Evolutionary conservation across 805 yeast species (phyloP).

Genomic region (Metschnikowia hibisci): DNA sequence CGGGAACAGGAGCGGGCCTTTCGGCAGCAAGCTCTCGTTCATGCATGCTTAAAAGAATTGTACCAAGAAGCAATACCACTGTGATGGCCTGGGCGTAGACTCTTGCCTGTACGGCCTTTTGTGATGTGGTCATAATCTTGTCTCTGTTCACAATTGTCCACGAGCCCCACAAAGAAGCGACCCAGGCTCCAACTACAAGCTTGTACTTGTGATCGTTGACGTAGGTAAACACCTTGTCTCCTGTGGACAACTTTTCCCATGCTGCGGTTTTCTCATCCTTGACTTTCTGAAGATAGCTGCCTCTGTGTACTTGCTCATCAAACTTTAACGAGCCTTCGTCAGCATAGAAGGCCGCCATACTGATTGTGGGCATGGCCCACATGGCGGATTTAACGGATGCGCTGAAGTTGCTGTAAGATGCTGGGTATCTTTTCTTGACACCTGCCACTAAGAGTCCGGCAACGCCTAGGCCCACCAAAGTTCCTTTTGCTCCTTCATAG

Average conservation of each 20-base stretch:
- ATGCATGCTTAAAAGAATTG: constrained; percentile 62
- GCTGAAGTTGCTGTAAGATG: constrained; percentile 39
- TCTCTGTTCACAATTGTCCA: constrained; percentile 73
- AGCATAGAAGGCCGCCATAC: constrained; percentile 58
- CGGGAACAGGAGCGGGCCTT: constrained; percentile 33
- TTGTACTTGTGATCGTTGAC: constrained; percentile 57
- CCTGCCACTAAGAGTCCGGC: constrained; percentile 52
- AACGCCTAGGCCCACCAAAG: constrained; percentile 50
- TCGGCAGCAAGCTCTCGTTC: constrained; percentile 51
- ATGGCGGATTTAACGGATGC: constrained; percentile 54
- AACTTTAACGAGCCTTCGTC: constrained; percentile 68
- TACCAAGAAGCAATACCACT: constrained; percentile 63
- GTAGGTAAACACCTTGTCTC: constrained; percentile 48
- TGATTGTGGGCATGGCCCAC: constrained; percentile 64
- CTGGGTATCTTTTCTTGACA: constrained; percentile 35
- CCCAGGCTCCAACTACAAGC: constrained; percentile 73
- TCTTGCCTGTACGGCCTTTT: constrained; percentile 83
- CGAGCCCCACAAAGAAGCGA: constrained; percentile 73
- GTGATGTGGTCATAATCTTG: constrained; percentile 67
- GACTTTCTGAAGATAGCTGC: constrained; percentile 37
- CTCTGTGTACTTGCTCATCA: constrained; percentile 58
- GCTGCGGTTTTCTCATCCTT: constrained; percentile 45
- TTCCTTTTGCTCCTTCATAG: constrained; percentile 61
- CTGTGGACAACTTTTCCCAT: constrained; percentile 48
- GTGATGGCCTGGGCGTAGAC: constrained; percentile 87